Evolutionary conservation across 1,284 basidiomycete genomes (phyloP).

Genomic region (Xerocomus nothofagi): DNA sequence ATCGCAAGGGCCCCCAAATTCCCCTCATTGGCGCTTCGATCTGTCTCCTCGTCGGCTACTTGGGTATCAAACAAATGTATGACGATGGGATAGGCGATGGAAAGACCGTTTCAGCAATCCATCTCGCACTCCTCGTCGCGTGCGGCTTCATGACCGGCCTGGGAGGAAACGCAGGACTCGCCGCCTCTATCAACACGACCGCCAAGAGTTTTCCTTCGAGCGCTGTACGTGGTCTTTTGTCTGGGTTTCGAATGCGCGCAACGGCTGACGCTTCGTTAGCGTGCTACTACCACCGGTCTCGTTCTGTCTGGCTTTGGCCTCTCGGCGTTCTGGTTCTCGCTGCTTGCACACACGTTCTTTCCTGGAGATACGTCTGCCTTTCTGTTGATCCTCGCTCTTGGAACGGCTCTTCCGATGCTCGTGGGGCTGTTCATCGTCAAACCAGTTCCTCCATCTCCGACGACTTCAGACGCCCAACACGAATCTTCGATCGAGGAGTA

Average conservation of each 20-base stretch:
- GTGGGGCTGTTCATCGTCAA: conserved; percentile 64
- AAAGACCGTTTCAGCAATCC: conserved; percentile 23
- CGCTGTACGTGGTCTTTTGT: conserved; percentile 38
- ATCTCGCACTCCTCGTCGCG: conserved; percentile 44
- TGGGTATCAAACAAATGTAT: conserved; percentile 64
- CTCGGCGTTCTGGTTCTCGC: conserved; percentile 79
- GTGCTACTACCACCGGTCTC: conserved; percentile 70
- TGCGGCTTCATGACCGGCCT: conserved; percentile 60
- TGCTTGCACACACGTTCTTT: conserved; percentile 62
- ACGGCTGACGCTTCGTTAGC: conserved; percentile 39
- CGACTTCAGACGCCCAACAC: conserved; percentile 1
- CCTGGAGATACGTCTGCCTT: conserved; percentile 73
- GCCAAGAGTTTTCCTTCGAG: conserved; percentile 64
- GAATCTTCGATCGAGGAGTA: conserved; percentile 10
- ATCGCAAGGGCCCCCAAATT: conserved; percentile 59
- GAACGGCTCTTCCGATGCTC: conserved; percentile 69
- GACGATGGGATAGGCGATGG: conserved; percentile 43
- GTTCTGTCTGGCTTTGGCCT: conserved; percentile 84
- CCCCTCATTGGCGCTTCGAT: conserved; percentile 49
- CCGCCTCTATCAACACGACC: conserved; percentile 58
- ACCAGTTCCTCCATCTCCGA: conserved; percentile 51
- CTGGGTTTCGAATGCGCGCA: neutral
- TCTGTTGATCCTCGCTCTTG: conserved; percentile 66
- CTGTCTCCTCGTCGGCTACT: conserved; percentile 62
- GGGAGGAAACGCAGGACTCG: conserved; percentile 60